A percentile compares a stretch with the other conserved stretches of the same genome.
Evolutionary conservation across 108 stramenopile species (phyloP).

Genomic region (Conticribra weissflogii): DNA sequence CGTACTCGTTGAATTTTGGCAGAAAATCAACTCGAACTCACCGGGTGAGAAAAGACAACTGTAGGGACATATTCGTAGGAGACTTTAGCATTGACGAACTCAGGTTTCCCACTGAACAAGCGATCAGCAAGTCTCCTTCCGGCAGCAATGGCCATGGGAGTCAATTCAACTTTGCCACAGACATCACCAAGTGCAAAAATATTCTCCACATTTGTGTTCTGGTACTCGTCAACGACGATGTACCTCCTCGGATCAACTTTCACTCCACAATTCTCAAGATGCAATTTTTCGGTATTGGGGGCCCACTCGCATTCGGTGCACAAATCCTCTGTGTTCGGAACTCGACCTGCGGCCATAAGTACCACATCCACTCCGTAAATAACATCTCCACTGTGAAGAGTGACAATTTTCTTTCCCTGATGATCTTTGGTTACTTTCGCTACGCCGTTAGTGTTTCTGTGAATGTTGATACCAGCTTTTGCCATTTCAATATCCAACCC

Average conservation of each 20-base stretch:
- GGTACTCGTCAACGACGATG: slow-evolving; percentile 86
- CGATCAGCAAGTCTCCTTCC: slow-evolving; percentile 89
- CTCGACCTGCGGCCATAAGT: slow-evolving; percentile 83
- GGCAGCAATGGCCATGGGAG: slow-evolving; percentile 95
- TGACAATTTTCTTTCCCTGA: slow-evolving; percentile 62
- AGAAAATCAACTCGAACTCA: too few relatives aligned
- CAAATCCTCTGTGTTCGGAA: slow-evolving; percentile 49
- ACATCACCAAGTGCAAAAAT: slow-evolving; percentile 96
- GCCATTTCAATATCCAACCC: slow-evolving; percentile 75
- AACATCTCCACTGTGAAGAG: slow-evolving; percentile 57
- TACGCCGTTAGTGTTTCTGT: slow-evolving; percentile 74
- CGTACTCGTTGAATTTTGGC: too few relatives aligned
- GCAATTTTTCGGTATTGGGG: slow-evolving; percentile 65
- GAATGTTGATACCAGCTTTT: slow-evolving; percentile 68
- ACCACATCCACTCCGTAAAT: slow-evolving; percentile 78
- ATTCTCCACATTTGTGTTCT: slow-evolving; percentile 77
- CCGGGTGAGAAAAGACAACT: slow-evolving; percentile 92
- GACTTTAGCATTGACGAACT: slow-evolving; percentile 45
- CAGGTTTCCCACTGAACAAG: slow-evolving; percentile 71
- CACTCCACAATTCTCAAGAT: slow-evolving; percentile 73
- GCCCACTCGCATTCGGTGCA: slow-evolving; percentile 51
- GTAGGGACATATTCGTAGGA: slow-evolving; percentile 87
- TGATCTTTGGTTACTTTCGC: slow-evolving; percentile 58
- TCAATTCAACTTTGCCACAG: slow-evolving; percentile 82
- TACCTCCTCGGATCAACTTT: slow-evolving; percentile 33